Conservation (phyloP, 2,329 filamentous ascomycete genomes). For the Dothideomycetidae sp. region DNA sequence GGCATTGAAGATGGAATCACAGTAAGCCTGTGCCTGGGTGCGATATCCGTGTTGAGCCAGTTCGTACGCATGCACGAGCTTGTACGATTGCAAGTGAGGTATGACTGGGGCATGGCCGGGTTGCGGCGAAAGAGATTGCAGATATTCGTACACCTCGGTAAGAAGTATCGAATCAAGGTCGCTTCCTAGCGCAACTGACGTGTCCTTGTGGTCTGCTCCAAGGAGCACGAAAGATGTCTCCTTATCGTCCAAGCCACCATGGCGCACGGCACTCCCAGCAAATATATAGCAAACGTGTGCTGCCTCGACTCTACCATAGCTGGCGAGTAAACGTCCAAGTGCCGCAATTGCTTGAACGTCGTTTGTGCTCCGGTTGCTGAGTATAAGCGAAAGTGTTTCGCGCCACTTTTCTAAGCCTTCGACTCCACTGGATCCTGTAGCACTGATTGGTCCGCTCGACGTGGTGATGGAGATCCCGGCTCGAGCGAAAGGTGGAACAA, state of each 20-base stretch:
- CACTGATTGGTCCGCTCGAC: conserved; percentile 47
- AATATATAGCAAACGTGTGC: conserved; percentile 92
- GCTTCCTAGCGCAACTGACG: conserved; percentile 56
- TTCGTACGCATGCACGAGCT: conserved; percentile 71
- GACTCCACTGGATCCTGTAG: conserved; percentile 45
- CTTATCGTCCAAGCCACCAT: conserved; percentile 73
- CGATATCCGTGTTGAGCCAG: conserved; percentile 73
- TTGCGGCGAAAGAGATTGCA: conserved; percentile 51
- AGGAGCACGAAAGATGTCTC: conserved; percentile 67
- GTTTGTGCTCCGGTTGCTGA: conserved; percentile 74
- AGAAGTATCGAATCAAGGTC: conserved; percentile 80
- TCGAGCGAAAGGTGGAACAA: conserved; percentile 82
- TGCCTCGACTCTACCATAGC: conserved; percentile 80
- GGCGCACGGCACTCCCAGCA: conserved; percentile 52
- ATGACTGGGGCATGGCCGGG: conserved; percentile 37
- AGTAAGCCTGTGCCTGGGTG: conserved; percentile 79
- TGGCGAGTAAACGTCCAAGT: conserved; percentile 65
- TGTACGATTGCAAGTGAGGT: conserved; percentile 81
- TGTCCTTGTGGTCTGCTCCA: conserved; percentile 64
- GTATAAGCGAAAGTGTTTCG: conserved; percentile 71
- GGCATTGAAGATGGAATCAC: conserved; percentile 62
- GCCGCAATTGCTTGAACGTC: conserved; percentile 66
- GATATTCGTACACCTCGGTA: conserved; percentile 94
- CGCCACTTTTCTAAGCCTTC: conserved; percentile 88
- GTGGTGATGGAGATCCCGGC: conserved; percentile 86